Evolutionary conservation across 352 stramenopile species (phyloP), one percentile per base, ranked within the genome.

Genomic region (Blastocystis sp.): DNA sequence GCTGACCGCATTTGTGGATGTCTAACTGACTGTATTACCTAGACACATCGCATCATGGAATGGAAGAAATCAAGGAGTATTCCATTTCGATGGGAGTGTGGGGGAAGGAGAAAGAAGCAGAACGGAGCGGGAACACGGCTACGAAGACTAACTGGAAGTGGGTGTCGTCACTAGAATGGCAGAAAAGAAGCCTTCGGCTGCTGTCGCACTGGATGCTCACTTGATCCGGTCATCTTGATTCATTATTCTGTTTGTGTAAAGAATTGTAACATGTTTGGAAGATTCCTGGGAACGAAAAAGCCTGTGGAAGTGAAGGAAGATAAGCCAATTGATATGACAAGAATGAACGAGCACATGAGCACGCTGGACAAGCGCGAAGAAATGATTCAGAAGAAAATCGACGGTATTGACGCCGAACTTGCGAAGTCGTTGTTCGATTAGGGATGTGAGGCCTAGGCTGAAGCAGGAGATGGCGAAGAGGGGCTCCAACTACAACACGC

Each of bases 1-100:
- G 59, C 19, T n/a, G 19, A 0, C 59, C 59, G 59, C 59, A 62
- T n/a, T 19, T n/a, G 19, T 19, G 19, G 21, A 21, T 79, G 43
- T 19, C 76, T 41, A 95, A 91, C 95, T 95, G 91, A 95, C 95
- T 67, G 93, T 95, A 90, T 95, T 95, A 62, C 90, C 48, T 56
- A 7, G 1, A 14, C 48, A 56, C 48, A 56, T 14, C 5, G 14
- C 14, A 17, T 56, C 48, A 56, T 7, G 14, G 14, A 56, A 17
- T 17, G 48, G 0, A 0, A 56, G 48, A 56, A 7, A 14, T 56
- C 48, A 7, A 56, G 5, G 5, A 14, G 5, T 56, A 7, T 56
- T 17, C 5, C 48, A 14, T 14, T 56, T 56, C 5, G 48, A 56
- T 56, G 48, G 48, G 28, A 34, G 28, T 34, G 28, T 34, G 28